Evolutionary conservation across 805 yeast species (phyloP).

Genomic region (Hanseniaspora osmophila): DNA sequence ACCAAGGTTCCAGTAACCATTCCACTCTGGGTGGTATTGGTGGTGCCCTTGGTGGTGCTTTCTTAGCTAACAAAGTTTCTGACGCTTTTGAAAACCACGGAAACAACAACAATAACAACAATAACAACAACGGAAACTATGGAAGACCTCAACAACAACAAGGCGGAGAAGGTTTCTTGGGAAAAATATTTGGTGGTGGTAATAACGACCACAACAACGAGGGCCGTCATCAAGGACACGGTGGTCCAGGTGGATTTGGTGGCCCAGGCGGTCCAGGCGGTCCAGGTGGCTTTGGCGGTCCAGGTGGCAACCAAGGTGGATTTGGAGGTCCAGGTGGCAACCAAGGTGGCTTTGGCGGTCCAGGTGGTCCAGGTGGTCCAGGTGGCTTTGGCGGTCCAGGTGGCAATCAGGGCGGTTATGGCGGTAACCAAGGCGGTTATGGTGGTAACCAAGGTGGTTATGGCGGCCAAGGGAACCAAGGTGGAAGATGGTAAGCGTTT

Average conservation of each 20-base stretch:
- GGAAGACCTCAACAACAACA: not conserved
- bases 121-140: slow-evolving; percentile 10
- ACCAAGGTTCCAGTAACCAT: slow-evolving; percentile 18
- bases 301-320: slow-evolving; percentile 6
- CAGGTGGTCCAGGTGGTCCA: slow-evolving; percentile 7
- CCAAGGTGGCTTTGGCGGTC: slow-evolving; percentile 10
- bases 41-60: slow-evolving; percentile 44
- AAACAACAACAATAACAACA: slow-evolving; percentile 8
- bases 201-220: slow-evolving; percentile 3
- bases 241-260: slow-evolving; percentile 8
- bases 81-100: slow-evolving; percentile 23
- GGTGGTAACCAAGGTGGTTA: slow-evolving; percentile 9
- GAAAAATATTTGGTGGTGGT: too few relatives aligned
- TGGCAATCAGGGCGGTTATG: slow-evolving; percentile 7
- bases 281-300: slow-evolving; percentile 8
- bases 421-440: slow-evolving; percentile 7
- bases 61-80: slow-evolving; percentile 37
- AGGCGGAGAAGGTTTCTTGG: too few relatives aligned
- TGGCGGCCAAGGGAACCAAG: slow-evolving; percentile 8
- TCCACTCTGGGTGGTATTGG: slow-evolving; percentile 30
- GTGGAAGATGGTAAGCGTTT: slow-evolving; percentile 1
- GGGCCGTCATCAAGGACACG: slow-evolving; percentile 10
- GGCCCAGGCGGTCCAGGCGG: slow-evolving; percentile 10
- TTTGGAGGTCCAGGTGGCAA: slow-evolving; percentile 5
- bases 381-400: slow-evolving; percentile 9